These are phyloP conservation scores for Hanseniaspora hatyaiensis DNA, from an alignment of 805 yeast species.

Conservation along the genomic window DNA sequence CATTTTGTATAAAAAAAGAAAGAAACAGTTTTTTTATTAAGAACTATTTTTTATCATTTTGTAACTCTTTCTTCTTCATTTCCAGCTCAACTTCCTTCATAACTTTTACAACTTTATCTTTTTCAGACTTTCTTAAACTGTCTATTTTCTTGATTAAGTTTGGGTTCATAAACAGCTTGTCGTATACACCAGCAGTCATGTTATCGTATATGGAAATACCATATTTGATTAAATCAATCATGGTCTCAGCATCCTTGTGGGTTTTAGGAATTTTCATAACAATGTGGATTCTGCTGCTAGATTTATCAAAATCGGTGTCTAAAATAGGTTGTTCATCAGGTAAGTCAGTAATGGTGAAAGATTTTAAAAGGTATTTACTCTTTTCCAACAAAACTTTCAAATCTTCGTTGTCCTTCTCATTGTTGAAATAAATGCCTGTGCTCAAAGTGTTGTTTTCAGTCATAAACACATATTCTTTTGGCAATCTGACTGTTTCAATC, in stretches of 20 bases:
- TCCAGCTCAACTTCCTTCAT: constrained; percentile 57
- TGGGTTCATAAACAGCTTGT: constrained; percentile 43
- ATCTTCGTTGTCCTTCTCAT: constrained; percentile 27
- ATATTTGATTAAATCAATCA: constrained; percentile 41
- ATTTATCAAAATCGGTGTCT: constrained; percentile 43
- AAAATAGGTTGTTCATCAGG: constrained; percentile 58
- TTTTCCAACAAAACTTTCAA: constrained; percentile 36
- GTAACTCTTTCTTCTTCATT: constrained; percentile 68
- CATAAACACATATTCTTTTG: constrained; percentile 74
- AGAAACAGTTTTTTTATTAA: no score
- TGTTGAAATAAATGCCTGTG: constrained; percentile 41
- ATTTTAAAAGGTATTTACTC: constrained; percentile 43
- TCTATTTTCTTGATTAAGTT: constrained; percentile 68
- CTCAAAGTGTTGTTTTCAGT: constrained; percentile 76
- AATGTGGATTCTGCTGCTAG: constrained; percentile 39
- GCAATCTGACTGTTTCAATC: constrained; percentile 56
- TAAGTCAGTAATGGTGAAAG: constrained; percentile 73
- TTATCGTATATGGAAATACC: constrained; percentile 50
- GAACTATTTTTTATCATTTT: no score
- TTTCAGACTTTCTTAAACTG: constrained; percentile 66
- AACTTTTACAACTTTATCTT: constrained; percentile 55
- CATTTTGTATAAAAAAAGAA: constrained; percentile 21
- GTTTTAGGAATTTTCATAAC: constrained; percentile 43
- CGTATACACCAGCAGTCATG: constrained; percentile 38
- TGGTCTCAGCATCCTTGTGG: constrained; percentile 38